phyloP scores from a whole-genome alignment of 2,329 filamentous ascomycete species.

The Cladorrhinum sp. region DNA sequence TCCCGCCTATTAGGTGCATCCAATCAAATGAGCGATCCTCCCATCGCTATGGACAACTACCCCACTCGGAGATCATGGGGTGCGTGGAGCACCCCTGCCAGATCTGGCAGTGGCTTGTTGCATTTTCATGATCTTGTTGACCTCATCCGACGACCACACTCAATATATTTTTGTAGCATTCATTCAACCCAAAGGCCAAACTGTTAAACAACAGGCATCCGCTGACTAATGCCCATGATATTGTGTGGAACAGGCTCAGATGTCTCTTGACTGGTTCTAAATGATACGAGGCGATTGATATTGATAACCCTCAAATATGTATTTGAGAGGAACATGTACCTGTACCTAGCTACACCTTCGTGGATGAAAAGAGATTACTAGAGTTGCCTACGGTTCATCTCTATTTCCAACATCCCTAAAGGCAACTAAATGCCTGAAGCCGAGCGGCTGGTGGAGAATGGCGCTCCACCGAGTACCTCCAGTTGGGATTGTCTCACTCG shows the following conservation, averaged over 20 bases:
- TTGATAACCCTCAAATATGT: too few relatives aligned
- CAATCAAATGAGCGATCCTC: background rate
- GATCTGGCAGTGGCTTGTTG: background rate
- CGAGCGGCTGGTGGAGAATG: too few relatives aligned
- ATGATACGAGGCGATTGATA: background rate
- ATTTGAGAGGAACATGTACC: too few relatives aligned
- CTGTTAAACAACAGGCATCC: background rate
- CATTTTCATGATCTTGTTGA: background rate
- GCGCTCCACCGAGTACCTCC: too few relatives aligned
- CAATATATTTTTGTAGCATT: background rate
- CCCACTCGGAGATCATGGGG: slow-evolving; percentile 4
- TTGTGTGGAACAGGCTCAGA: background rate
- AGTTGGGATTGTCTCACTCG: too few relatives aligned
- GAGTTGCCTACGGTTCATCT: too few relatives aligned
- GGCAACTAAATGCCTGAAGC: too few relatives aligned
- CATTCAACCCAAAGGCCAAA: background rate
- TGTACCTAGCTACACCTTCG: too few relatives aligned
- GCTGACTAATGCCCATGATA: too few relatives aligned
- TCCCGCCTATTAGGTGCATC: background rate
- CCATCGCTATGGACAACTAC: background rate
- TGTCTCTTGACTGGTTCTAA: background rate
- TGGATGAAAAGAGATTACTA: too few relatives aligned
- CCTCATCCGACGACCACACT: background rate
- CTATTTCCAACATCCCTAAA: too few relatives aligned
- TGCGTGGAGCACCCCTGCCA: background rate